Conservation (phyloP, 768 basidiomycete genomes). For the Cytidiella melzeri region DNA sequence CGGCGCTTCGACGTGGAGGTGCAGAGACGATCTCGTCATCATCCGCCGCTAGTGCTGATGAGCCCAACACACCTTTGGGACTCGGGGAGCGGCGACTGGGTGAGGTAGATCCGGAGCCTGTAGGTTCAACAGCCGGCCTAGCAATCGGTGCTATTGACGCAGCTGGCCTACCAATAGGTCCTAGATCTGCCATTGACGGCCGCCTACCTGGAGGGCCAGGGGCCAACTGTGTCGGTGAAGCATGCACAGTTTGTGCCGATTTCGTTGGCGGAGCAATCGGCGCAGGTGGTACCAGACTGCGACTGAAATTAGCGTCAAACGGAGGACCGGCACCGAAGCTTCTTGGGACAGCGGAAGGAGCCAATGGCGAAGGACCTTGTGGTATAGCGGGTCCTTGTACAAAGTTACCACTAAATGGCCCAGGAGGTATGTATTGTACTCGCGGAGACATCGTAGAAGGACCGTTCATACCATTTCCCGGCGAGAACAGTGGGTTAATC, state of each 20-base stretch:
- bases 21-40: slow-evolving; percentile 72
- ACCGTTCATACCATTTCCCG: slow-evolving; percentile 32
- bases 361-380: slow-evolving; percentile 37
- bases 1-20: slow-evolving; percentile 33
- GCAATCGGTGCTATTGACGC: slow-evolving; percentile 60
- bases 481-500: slow-evolving; percentile 44
- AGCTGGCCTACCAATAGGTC: slow-evolving; percentile 50
- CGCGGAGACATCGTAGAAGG: slow-evolving; percentile 51
- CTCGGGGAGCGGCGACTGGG: slow-evolving; percentile 44
- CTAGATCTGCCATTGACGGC: slow-evolving; percentile 40
- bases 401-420: slow-evolving; percentile 45
- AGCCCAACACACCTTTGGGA: slow-evolving; percentile 66
- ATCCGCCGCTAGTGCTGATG: slow-evolving; percentile 70
- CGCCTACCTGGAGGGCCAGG: slow-evolving; percentile 45
- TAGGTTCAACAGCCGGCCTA: slow-evolving; percentile 42
- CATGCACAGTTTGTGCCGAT: slow-evolving; percentile 27
- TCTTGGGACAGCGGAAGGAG: slow-evolving; percentile 49
- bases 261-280: slow-evolving; percentile 35
- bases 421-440: slow-evolving; percentile 41
- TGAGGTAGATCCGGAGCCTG: slow-evolving; percentile 55
- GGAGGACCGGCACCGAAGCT: slow-evolving; percentile 43
- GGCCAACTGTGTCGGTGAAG: slow-evolving; percentile 34
- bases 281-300: slow-evolving; percentile 30
- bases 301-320: slow-evolving; percentile 48
- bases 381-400: slow-evolving; percentile 39